phyloP scores from a whole-genome alignment of 1,284 basidiomycete species.

The Fomitopsis pinicola region DNA sequence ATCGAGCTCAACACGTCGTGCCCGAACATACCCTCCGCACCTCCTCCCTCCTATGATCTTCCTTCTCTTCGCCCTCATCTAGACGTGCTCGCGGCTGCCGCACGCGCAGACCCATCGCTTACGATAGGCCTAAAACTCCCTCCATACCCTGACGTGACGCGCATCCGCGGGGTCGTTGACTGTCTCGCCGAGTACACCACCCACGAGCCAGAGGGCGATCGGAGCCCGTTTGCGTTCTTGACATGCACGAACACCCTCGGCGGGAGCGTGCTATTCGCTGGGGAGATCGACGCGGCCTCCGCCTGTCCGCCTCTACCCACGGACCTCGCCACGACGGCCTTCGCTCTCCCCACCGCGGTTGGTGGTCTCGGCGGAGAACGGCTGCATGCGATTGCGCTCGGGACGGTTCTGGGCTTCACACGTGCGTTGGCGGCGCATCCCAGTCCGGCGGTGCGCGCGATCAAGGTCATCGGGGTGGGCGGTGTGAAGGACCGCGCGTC shows the following conservation, averaged over 20 bases:
- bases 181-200: conserved; percentile 33
- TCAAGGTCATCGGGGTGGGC: conserved; percentile 71
- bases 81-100: conserved; percentile 43
- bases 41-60: conserved; percentile 65
- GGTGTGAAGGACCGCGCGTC: conserved; percentile 65
- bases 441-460: conserved; percentile 38
- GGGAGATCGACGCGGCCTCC: conserved; percentile 32
- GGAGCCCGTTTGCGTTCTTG: conserved; percentile 34
- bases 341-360: conserved; percentile 56
- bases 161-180: conserved; percentile 54
- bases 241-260: conserved; percentile 80
- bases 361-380: conserved; percentile 75
- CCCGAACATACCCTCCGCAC: conserved; percentile 63
- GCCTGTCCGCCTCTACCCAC: background rate
- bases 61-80: conserved; percentile 43
- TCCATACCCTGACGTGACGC: conserved; percentile 64
- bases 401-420: conserved; percentile 64
- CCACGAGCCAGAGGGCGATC: conserved; percentile 46
- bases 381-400: conserved; percentile 70
- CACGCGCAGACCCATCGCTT: conserved; percentile 45
- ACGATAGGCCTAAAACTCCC: conserved; percentile 77
- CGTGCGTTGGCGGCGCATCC: conserved; percentile 41
- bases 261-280: conserved; percentile 56
- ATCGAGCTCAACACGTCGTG: conserved; percentile 80
- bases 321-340: conserved; percentile 19